These are phyloP conservation scores for Dryas drummondii DNA, from an alignment of 306 rosid species.

Conservation along the genomic window DNA sequence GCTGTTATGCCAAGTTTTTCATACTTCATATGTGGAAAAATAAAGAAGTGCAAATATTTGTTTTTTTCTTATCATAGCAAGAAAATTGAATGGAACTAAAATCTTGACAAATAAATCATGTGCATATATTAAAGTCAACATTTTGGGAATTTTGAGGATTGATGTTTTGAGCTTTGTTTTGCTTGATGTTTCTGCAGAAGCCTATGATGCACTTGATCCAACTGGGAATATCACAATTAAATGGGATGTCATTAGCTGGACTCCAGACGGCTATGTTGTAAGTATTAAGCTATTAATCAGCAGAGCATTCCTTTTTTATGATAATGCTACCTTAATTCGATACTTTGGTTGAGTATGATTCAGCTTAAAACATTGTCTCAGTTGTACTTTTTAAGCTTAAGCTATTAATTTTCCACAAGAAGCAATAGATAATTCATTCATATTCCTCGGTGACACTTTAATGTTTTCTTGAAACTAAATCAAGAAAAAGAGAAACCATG, in stretches of 20 bases:
- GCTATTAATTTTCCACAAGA: not conserved
- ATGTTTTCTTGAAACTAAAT: constrained; percentile 1
- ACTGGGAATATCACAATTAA: constrained; percentile 88
- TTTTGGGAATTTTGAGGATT: constrained; percentile 6
- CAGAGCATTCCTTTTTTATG: constrained; percentile 17
- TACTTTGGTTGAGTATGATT: not conserved
- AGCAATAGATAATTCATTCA: not conserved
- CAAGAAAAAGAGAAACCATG: not conserved
- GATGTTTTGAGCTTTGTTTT: constrained; percentile 15
- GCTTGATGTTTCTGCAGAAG: constrained; percentile 53
- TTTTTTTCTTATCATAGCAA: not conserved
- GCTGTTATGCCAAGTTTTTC: no score
- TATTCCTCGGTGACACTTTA: not conserved
- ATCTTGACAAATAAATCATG: not conserved
- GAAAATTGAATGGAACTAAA: not conserved
- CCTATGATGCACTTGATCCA: constrained; percentile 90
- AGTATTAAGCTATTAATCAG: constrained; percentile 32
- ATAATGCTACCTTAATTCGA: not conserved
- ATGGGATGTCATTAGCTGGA: constrained; percentile 90
- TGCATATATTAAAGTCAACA: not conserved
- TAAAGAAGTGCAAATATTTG: not conserved
- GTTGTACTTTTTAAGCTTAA: not conserved
- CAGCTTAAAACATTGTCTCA: not conserved
- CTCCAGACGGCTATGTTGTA: constrained; percentile 93
- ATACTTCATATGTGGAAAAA: no score